Percentiles rank a stretch among this genome's conserved stretches.
phyloP scores from a whole-genome alignment of 495 filamentous ascomycete genomes.

The Aspergillus avenaceus region DNA sequence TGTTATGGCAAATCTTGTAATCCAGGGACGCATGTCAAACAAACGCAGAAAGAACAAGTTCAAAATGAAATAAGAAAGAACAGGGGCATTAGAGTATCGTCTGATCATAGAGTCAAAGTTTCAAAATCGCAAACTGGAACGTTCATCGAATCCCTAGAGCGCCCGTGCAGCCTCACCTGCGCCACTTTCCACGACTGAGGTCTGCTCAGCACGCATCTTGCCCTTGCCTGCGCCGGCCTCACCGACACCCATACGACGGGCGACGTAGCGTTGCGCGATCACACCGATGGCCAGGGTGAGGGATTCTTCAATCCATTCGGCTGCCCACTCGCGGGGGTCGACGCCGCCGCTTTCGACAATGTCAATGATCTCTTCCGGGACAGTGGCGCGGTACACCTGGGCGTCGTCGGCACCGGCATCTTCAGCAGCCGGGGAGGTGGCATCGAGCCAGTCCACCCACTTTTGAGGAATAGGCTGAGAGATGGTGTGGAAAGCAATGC shows the following conservation, averaged over 20 bases:
- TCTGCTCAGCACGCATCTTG: slow-evolving; percentile 73
- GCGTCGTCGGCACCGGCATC: slow-evolving; percentile 29
- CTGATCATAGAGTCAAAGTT: slow-evolving; percentile 1
- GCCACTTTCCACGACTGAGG: slow-evolving; percentile 63
- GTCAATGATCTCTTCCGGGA: slow-evolving; percentile 81
- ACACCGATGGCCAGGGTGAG: slow-evolving; percentile 76
- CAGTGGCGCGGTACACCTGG: slow-evolving; percentile 34
- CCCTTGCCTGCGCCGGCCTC: slow-evolving; percentile 67
- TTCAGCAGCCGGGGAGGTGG: slow-evolving; percentile 51
- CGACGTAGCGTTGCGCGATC: slow-evolving; percentile 95
- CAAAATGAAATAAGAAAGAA: not conserved
- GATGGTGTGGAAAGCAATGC: slow-evolving; percentile 78
- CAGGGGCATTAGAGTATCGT: slow-evolving; percentile 4
- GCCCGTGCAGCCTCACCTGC: slow-evolving; percentile 82
- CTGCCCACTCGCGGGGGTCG: slow-evolving; percentile 93
- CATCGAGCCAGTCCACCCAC: slow-evolving; percentile 93
- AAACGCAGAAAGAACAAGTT: not conserved
- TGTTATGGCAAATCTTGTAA: not conserved
- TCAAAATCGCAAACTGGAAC: slow-evolving; percentile 3
- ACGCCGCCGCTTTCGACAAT: slow-evolving; percentile 87
- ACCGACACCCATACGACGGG: slow-evolving; percentile 90
- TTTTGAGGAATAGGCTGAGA: slow-evolving; percentile 79
- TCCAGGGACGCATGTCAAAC: too few relatives aligned
- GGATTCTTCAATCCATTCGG: slow-evolving; percentile 93
- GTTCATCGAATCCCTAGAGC: slow-evolving; percentile 25